Base-by-base conservation (phyloP, 1,139 yeast species). In the Protomyces lactucae-debilis region DNA sequence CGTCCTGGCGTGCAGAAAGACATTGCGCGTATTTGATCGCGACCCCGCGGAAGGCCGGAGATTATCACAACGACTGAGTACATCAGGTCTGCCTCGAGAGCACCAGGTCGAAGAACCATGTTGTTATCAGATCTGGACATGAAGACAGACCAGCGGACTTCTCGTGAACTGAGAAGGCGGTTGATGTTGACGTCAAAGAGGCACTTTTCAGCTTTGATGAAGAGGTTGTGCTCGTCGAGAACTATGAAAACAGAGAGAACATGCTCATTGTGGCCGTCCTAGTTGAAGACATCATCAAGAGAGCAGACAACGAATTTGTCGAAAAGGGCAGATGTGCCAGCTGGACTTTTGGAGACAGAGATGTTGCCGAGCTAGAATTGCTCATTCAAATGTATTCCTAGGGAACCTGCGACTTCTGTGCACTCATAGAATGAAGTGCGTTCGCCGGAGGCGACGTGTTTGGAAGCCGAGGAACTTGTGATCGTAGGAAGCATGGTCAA, bases 231-330 rank as follows among this genome's bases (percentile, higher is more conserved):
- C 4, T 36, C 14, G 10, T 36, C 14, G 14, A 36, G 2, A 36
- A 36, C 14, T 2, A 1, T 3, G 40, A 36, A 14, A 10, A 36
- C 40, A 2, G 40, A 36, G 18, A 12, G 14, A 12, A 71, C 51
- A 54, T 73, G 73, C 8, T 64, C 21, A 16, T 55, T 43, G 55
- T 73, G 75, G 18, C 67, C 69, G n/a, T 66, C 65, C 16, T 46
- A 72, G 12, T 72, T 69, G 23, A 73, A 45, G n/a, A 75, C 69
- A 63, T 73, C 75, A 61, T 72, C 76, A n/a, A 73, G 60, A 64
- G 73, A 73, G 3, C 69, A 70, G 6, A 60, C 55, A 9, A 69
- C 70, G 61, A 68, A 70, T n/a, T 43, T 39, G 43, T 57, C 40
- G 40, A 36, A 36, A 10, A 36, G 40, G 40, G 40, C 40, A 10